Percentiles rank a stretch among this genome's conserved stretches.
Conservation (phyloP, 2,329 filamentous ascomycete species). For the Ceratocystis diversiconidia region DNA sequence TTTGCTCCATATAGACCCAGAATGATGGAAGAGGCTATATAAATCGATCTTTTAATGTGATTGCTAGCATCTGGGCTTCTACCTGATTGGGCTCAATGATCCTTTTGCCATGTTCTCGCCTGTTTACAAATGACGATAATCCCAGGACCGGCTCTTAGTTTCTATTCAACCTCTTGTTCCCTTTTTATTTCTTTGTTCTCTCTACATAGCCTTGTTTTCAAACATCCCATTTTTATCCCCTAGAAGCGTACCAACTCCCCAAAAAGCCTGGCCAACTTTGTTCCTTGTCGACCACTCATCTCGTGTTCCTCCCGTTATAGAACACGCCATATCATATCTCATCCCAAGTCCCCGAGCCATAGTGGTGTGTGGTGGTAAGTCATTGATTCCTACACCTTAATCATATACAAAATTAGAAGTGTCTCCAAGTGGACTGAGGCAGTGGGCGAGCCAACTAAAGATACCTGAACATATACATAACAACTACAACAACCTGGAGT, state of each 20-base stretch:
- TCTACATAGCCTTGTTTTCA: background rate
- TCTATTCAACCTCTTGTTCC: background rate
- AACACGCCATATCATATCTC: conserved; percentile 12
- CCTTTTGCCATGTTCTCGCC: conserved; percentile 5
- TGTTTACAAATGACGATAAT: conserved; percentile 7
- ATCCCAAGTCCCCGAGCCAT: conserved; percentile 9
- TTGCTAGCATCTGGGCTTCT: background rate
- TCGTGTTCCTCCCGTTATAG: conserved; percentile 2
- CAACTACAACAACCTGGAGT: background rate
- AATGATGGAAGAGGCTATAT: background rate
- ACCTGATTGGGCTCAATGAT: background rate
- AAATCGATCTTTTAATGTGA: background rate
- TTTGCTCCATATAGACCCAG: background rate
- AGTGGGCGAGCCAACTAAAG: background rate
- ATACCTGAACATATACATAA: background rate
- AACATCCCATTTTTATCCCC: conserved; percentile 6
- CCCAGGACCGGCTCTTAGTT: background rate
- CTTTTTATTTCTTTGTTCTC: background rate
- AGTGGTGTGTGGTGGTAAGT: conserved; percentile 12
- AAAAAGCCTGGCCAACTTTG: conserved; percentile 5
- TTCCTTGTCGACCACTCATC: conserved; percentile 10
- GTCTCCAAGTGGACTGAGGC: conserved; percentile 6
- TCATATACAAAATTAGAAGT: background rate
- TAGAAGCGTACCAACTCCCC: background rate
- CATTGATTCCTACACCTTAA: background rate